Base-by-base conservation (phyloP, 2,329 filamentous ascomycete species). In the Gaeumannomyces tritici region DNA sequence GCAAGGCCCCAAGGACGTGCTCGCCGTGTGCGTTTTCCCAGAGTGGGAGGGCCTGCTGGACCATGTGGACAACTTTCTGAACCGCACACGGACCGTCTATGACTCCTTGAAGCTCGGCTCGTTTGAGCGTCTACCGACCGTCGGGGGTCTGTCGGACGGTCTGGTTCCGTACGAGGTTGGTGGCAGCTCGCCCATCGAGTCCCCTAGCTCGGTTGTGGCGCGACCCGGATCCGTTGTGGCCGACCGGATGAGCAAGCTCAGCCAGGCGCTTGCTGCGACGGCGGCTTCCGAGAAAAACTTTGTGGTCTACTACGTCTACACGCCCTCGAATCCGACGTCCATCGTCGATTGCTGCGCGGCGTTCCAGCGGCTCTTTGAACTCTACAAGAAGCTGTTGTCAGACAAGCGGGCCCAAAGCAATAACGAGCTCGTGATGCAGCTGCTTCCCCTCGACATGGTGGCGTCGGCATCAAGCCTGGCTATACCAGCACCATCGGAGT, bases 281-380 rank as follows among this genome's bases (percentile, higher is more conserved):
- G 71, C 73, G 2, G 74, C 77, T 31, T 33, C 33, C 27, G 76
- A 80, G 55, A 81, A 80, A 63, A 91, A 88, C 67, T 82, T 91
- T 63, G 89, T 95, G 21, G 79, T 95, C 21, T 93, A 90, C 70
- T 86, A 92, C 68, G 77, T 93, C 51, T 90, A 93, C 72, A 84
- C 85, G 0, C 86, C 89, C 3, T 79, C 83, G 21, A 80, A 83
- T 57, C 79, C 84, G 1, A 78, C 80, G 5, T 83, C 87, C 62
- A 76, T 90, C 69, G 80, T 89, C 18, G 86, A 91, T 65, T 83
- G 90, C 1, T 93, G 89, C 69, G 81, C 84, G 13, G 85, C 88
- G 13, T 93, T 93, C 70, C 87, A 89, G 72, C 79, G 83, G 54
- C 83, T 93, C 6, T 89, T 88, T 67, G 85, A 90, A 65, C 75